phyloP scores from a whole-genome alignment of 768 basidiomycete species.

The Tricholoma furcatifolium region DNA sequence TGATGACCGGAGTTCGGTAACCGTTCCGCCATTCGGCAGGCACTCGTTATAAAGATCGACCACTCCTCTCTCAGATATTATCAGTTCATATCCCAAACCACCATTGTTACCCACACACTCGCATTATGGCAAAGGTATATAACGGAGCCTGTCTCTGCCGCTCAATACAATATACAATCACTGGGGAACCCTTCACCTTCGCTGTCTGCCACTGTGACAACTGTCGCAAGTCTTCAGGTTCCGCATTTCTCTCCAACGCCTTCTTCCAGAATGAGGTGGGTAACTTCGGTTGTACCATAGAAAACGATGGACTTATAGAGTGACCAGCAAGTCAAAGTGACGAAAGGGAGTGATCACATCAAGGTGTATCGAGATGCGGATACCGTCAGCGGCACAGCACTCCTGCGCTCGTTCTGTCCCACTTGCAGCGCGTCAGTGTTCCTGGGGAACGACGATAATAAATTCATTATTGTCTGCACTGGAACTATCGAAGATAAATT shows the following conservation, averaged over 20 bases:
- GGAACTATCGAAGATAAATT: constrained; percentile 30
- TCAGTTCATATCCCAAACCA: too few relatives aligned
- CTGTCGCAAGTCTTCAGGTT: constrained; percentile 24
- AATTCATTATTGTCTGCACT: constrained; percentile 22
- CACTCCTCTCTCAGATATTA: too few relatives aligned
- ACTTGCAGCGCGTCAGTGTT: constrained; percentile 26
- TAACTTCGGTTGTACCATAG: not conserved
- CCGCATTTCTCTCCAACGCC: constrained; percentile 25
- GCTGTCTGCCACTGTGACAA: constrained; percentile 23
- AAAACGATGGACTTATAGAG: too few relatives aligned
- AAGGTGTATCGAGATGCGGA: constrained; percentile 21
- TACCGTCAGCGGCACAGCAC: constrained; percentile 22
- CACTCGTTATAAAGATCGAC: too few relatives aligned
- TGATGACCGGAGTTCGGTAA: too few relatives aligned
- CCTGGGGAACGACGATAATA: constrained; percentile 16
- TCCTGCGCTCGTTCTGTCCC: constrained; percentile 26
- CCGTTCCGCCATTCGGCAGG: too few relatives aligned
- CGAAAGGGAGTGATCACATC: constrained; percentile 21
- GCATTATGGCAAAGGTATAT: constrained; percentile 7
- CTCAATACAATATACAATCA: constrained; percentile 13
- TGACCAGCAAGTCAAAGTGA: constrained; percentile 20
- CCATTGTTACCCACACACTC: not conserved
- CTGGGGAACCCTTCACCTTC: constrained; percentile 20
- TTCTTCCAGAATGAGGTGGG: constrained; percentile 24
- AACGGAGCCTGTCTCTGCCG: constrained; percentile 16